These are phyloP conservation scores for Abrus pulchellus DNA, from an alignment of 306 rosid genomes.

Conservation along the genomic window DNA sequence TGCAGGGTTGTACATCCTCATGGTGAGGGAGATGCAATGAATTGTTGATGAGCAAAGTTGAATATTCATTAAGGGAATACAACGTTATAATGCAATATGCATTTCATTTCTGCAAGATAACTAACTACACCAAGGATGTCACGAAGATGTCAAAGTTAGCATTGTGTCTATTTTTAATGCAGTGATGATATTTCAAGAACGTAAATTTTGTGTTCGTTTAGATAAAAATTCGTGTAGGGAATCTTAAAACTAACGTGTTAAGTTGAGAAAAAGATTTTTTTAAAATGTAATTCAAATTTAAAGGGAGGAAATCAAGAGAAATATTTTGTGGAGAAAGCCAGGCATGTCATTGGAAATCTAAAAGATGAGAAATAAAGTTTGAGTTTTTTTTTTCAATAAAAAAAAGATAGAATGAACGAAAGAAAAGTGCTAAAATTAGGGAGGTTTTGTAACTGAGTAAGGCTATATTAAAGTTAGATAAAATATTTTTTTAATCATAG, in stretches of 20 bases:
- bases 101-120: constrained; percentile 8
- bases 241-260: background rate
- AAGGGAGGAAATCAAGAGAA: background rate
- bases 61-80: background rate
- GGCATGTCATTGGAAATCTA: background rate
- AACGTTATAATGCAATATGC: constrained; percentile 4
- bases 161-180: constrained; percentile 9
- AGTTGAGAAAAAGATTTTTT: background rate
- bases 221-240: background rate
- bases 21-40: background rate
- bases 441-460: too few species aligned
- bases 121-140: background rate
- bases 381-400: too few species aligned
- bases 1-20: constrained; percentile 12
- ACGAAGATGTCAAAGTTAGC: constrained; percentile 7
- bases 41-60: constrained; percentile 1
- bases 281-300: background rate
- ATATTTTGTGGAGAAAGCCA: background rate
- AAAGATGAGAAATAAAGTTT: too few species aligned
- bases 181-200: background rate
- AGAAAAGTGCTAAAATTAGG: too few species aligned
- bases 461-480: too few species aligned
- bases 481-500: too few species aligned
- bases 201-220: background rate
- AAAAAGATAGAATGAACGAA: too few species aligned